phyloP scores from a whole-genome alignment of 2,329 filamentous ascomycete genomes.

The Bipolaris sorokiniana region DNA sequence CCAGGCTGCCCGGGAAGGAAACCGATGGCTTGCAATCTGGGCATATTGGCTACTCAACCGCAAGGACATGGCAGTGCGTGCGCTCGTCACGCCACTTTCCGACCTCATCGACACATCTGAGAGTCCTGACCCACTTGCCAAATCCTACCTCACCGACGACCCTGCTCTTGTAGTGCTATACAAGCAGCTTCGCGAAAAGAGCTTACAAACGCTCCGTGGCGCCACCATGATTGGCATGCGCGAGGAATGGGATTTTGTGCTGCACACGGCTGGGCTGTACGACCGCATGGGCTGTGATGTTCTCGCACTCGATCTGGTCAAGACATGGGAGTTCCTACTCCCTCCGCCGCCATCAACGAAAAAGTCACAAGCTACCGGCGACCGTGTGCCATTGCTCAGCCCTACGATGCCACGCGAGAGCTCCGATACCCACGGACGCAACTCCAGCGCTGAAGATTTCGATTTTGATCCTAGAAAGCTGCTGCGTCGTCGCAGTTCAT shows the following conservation, averaged over 20 bases:
- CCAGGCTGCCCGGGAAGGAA: conserved; percentile 78
- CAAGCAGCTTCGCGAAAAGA: conserved; percentile 80
- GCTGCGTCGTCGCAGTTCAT: conserved; percentile 72
- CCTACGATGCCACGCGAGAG: conserved; percentile 36
- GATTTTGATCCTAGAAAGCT: conserved; percentile 68
- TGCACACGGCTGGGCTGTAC: conserved; percentile 84
- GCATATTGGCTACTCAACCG: conserved; percentile 89
- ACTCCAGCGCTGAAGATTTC: conserved; percentile 36
- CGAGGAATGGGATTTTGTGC: conserved; percentile 86
- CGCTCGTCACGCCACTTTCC: conserved; percentile 80
- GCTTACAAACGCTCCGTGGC: conserved; percentile 82
- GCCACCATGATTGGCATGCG: conserved; percentile 78
- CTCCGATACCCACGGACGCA: conserved; percentile 26
- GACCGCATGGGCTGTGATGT: conserved; percentile 93
- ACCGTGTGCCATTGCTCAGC: conserved; percentile 28
- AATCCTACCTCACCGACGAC: conserved; percentile 86
- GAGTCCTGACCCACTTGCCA: conserved; percentile 73
- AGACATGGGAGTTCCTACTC: conserved; percentile 78
- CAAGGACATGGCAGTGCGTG: conserved; percentile 81
- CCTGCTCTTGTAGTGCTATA: conserved; percentile 88
- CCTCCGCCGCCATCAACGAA: conserved; percentile 42
- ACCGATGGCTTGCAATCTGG: conserved; percentile 95
- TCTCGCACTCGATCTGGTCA: conserved; percentile 82
- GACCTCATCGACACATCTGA: conserved; percentile 72
- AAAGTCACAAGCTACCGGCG: conserved; percentile 9